Evolutionary conservation across 352 stramenopile species (phyloP), one percentile per base, ranked within the genome.

Genomic region (Globisporangium perplexum): DNA sequence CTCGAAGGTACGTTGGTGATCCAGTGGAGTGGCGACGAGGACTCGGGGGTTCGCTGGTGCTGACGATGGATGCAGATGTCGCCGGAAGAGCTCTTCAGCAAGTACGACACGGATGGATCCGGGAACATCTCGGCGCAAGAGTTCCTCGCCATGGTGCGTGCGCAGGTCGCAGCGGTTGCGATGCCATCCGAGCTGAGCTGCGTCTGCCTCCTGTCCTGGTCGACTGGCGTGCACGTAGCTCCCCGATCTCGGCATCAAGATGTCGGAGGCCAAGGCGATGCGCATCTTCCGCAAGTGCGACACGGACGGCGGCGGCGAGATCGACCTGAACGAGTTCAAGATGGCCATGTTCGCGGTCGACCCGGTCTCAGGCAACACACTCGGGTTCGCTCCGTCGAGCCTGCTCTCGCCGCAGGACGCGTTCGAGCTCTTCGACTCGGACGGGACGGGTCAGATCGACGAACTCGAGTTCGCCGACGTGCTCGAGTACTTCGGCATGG

Each of bases 301-400:
- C 66, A 87, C 74, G 8, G 90, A 98, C 47, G 73, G 83, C 24
- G 85, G 74, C 38, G 90, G 89, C 1, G 88, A 95, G 64, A 97
- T 98, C 56, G 88, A 97, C 57, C 54, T 97, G 53, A 86, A 95
- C 1, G 90, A 98, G 66, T 98, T 98, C 68, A 92, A 96, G 51
- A 91, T 91, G 68, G 90, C 93, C 7, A 80, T 98, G 63, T 98
- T 97, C 60, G 77, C 86, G 0, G 80, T 94, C 33, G 90, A 98
- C 43, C 88, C 90, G 1, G 80, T 95, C 48, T 90, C 72, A 3
- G 79, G 78, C 14, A 91, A 90, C 53, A 68, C 80, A 20, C 57
- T 89, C 11, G 75, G 81, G 2, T 97, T 98, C 59, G 65, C 74
- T 10, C 90, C 92, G 7, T 96, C 79, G 10, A 78, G 71, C 0